These are phyloP conservation scores for Triticum timopheevii DNA, from an alignment of 176 grass and related monocot species.

Conservation along the genomic window DNA sequence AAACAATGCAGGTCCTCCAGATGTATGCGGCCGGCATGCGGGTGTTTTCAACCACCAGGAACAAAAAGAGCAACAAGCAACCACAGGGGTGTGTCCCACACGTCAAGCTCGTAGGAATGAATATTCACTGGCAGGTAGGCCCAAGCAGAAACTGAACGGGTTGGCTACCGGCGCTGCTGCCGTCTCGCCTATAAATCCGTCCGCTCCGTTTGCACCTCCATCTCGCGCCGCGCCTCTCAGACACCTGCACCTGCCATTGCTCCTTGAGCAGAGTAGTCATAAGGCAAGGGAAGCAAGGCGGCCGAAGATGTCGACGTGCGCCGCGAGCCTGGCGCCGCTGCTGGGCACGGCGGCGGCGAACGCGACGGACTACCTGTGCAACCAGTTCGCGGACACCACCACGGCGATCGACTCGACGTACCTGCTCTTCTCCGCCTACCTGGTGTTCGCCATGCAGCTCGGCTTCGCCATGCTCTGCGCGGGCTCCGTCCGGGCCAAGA, in stretches of 20 bases:
- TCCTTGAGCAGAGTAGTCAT: background rate
- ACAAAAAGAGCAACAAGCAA: background rate
- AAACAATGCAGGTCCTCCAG: no score
- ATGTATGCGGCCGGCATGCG: no score
- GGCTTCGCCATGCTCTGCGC: conserved; percentile 94
- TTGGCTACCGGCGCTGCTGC: background rate
- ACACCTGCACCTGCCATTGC: background rate
- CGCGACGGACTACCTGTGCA: conserved; percentile 56
- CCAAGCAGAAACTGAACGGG: conserved; percentile 4
- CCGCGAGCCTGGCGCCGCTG: conserved; percentile 38
- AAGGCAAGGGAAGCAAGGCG: background rate
- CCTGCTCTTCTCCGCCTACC: conserved; percentile 91
- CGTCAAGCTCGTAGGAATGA: background rate
- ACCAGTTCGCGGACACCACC: conserved; percentile 63
- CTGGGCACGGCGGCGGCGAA: conserved; percentile 47
- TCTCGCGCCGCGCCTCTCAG: background rate
- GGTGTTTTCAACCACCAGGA: background rate
- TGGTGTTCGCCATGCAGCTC: conserved; percentile 92
- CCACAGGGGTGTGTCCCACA: background rate
- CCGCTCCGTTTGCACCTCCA: background rate
- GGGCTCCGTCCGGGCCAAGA: conserved; percentile 87
- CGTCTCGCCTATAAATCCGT: conserved; percentile 44
- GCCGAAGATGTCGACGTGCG: conserved; percentile 46
- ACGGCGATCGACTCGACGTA: conserved; percentile 70
- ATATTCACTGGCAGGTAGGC: conserved; percentile 17